These are phyloP conservation scores for Phytophthora vignae DNA, from an alignment of 352 stramenopile genomes.

Conservation along the genomic window DNA sequence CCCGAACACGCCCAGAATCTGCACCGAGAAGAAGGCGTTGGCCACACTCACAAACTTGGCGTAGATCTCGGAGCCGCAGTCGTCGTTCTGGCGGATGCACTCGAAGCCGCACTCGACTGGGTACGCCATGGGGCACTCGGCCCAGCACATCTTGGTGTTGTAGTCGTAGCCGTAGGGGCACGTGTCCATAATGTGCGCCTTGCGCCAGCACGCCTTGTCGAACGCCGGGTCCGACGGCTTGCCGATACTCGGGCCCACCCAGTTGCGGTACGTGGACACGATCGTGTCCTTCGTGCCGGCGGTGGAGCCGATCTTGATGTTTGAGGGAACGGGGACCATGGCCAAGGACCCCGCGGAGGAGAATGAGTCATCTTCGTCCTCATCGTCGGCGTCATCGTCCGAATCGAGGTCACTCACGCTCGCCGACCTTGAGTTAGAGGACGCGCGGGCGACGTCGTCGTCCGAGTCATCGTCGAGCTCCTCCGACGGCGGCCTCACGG, in stretches of 20 bases:
- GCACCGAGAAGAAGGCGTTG: slow-evolving; percentile 35
- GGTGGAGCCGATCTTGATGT: slow-evolving; percentile 16
- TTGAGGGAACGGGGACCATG: slow-evolving; percentile 11
- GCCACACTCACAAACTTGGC: slow-evolving; percentile 42
- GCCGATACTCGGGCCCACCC: slow-evolving; percentile 14
- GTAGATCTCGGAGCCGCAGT: slow-evolving; percentile 33
- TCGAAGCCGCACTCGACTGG: slow-evolving; percentile 38
- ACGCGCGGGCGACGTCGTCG: slow-evolving; percentile 2
- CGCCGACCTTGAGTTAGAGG: neutral
- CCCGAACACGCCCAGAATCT: slow-evolving; percentile 43
- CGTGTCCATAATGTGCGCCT: slow-evolving; percentile 12
- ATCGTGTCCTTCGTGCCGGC: slow-evolving; percentile 17
- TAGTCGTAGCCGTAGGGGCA: slow-evolving; percentile 19
- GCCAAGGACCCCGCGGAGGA: slow-evolving; percentile 15
- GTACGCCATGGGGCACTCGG: slow-evolving; percentile 26
- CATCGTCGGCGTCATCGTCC: slow-evolving; percentile 8
- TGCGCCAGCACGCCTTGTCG: slow-evolving; percentile 25
- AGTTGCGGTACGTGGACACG: slow-evolving; percentile 22
- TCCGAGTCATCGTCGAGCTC: slow-evolving; percentile 12
- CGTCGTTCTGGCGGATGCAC: slow-evolving; percentile 36
- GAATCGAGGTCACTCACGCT: slow-evolving; percentile 13
- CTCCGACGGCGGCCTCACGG: neutral
- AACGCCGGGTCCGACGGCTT: slow-evolving; percentile 15
- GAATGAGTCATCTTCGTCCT: slow-evolving; percentile 3
- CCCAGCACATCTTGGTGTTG: slow-evolving; percentile 21